Evolutionary conservation across 345 rosid genomes (phyloP).

Genomic region (Clarkia xantiana): DNA sequence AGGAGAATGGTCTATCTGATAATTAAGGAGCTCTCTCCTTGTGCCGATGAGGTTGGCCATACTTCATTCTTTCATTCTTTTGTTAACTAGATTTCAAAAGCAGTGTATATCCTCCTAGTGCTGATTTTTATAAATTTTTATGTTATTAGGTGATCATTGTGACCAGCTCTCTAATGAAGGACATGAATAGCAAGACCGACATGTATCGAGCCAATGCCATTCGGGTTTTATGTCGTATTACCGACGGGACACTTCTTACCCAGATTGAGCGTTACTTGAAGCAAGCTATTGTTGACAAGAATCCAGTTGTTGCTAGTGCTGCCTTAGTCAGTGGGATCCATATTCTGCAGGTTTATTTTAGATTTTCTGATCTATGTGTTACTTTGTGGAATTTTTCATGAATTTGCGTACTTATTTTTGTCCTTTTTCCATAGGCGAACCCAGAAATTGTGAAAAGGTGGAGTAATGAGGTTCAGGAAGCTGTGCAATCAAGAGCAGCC

Average conservation of each 20-base stretch:
- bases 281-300: conserved; percentile 97
- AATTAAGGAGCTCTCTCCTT: no score
- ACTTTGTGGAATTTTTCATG: conserved; percentile 1
- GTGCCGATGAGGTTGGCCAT: no score
- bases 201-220: conserved; percentile 97
- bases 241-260: conserved; percentile 80
- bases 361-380: not conserved
- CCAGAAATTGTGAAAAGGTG: conserved; percentile 93
- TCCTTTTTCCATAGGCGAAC: conserved; percentile 32
- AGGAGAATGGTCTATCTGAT: no score
- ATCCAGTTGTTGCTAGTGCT: conserved; percentile 97
- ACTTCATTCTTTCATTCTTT: no score
- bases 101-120: no score
- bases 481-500: conserved; percentile 91
- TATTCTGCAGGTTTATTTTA: conserved; percentile 63
- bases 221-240: conserved; percentile 88
- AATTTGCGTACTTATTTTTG: conserved; percentile 1
- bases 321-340: conserved; percentile 96
- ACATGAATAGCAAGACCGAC: conserved; percentile 97
- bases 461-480: conserved; percentile 99
- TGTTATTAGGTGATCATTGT: conserved; percentile 64
- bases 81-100: no score
- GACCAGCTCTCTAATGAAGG: conserved; percentile 95
- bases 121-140: no score
- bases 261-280: conserved; percentile 91